Base-by-base conservation (phyloP, 768 basidiomycete genomes). In the Boletus subparvulus region DNA sequence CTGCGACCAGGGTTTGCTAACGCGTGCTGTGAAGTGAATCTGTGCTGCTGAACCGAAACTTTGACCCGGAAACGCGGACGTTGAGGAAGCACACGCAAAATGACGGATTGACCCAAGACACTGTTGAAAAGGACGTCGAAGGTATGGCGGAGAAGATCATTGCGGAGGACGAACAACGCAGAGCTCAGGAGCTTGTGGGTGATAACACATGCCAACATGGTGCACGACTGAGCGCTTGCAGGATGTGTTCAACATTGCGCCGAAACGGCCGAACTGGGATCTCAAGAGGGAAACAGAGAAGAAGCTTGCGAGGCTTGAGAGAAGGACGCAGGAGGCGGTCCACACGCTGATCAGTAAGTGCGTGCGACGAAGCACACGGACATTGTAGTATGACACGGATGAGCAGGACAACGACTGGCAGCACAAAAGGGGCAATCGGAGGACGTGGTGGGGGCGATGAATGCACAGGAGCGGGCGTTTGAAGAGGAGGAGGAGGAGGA, bases 191-290 rank as follows among this genome's bases (percentile, higher is more conserved):
- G 64, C 77, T 98, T 69, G 95, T 95, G 69, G 58, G 86, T 69
- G n/a, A 74, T 24, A 4, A 24, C 43, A 47, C 52, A 39, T 28
- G 37, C 32, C 39, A 16, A 41, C n/a, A 28, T 12, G 7, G 36
- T 42, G 55, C 53, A 55, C 40, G 36, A 43, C 69, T 69, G 54
- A 71, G 47, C 32, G 24, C 47, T 45, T 51, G 59, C 47, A 96
- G 94, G 92, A 96, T 69, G 79, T 97, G 44, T 92, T 97, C 70
- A 98, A 97, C 69, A 98, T 99, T 63, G 95, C 94, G 24, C 97
- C 97, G 4, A 98, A 95, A 80, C 83, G 94, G 46, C 87, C 92
- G 11, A 98, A 96, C 73, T 96, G 94, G 94, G 94, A 96, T 70
- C 78, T 97, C 65, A 95, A 94, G 72, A 84, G 94, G 55, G 94